Percentiles rank a stretch among this genome's conserved stretches.
These are phyloP conservation scores for Paecilomyces fulvus DNA, from an alignment of 2,329 filamentous ascomycete species.

Conservation along the genomic window DNA sequence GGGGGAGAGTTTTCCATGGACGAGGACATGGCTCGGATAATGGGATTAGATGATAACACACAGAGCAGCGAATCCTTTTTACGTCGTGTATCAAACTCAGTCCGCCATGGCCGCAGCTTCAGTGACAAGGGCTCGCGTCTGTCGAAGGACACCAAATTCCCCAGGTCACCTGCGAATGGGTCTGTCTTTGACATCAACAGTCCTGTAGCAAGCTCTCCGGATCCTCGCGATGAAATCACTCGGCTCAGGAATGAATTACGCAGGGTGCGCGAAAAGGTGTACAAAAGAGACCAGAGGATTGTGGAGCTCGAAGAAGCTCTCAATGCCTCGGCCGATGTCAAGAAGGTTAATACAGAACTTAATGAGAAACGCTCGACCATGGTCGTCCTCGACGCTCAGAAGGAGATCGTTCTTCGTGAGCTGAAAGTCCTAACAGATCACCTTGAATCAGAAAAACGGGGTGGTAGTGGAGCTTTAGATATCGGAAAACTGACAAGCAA, in stretches of 20 bases:
- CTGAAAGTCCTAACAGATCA: conserved; percentile 83
- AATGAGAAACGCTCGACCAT: conserved; percentile 93
- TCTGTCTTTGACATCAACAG: conserved; percentile 59
- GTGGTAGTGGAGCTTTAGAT: conserved; percentile 70
- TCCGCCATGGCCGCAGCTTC: conserved; percentile 83
- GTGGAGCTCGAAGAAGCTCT: conserved; percentile 62
- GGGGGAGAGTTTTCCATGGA: conserved; percentile 90
- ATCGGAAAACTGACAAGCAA: conserved; percentile 59
- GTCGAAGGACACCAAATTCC: conserved; percentile 59
- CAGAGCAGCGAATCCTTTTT: conserved; percentile 66
- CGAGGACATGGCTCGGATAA: conserved; percentile 85
- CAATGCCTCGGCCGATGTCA: conserved; percentile 53
- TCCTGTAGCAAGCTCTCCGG: conserved; percentile 55
- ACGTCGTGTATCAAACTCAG: conserved; percentile 83
- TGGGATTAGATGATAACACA: conserved; percentile 57
- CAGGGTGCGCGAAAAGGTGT: conserved; percentile 73
- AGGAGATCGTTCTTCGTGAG: conserved; percentile 90
- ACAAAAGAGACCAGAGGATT: conserved; percentile 78
- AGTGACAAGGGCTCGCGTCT: conserved; percentile 57
- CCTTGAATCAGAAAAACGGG: conserved; percentile 69
- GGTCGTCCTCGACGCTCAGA: conserved; percentile 85
- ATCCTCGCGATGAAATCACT: conserved; percentile 52
- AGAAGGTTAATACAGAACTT: conserved; percentile 76
- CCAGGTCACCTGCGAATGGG: conserved; percentile 54
- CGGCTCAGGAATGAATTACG: conserved; percentile 64